Base-by-base conservation (phyloP, 2,329 filamentous ascomycete species). In the Trichoderma sp. region DNA sequence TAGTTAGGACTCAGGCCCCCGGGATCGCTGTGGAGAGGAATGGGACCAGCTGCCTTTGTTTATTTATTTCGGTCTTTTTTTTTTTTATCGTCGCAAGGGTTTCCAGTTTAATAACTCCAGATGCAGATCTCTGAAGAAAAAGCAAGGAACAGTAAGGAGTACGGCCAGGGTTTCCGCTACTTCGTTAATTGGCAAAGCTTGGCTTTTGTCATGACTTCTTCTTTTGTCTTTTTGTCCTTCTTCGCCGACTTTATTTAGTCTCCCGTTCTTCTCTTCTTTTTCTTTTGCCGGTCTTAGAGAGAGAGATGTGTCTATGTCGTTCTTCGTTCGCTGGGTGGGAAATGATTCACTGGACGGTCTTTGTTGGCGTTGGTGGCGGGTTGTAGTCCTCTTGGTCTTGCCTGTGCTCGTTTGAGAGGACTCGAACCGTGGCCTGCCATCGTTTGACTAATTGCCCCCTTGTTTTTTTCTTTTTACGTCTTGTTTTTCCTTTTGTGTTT, bases 101-200 rank as follows among this genome's bases (percentile, higher is more conserved):
- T 69, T 69, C 66, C 47, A 73, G 67, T 61, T 53, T 73, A 73
- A 71, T 71, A 32, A 65, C 62, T 63, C 32, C 61, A 64, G 66
- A 70, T 72, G 47, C 51, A 36, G 64, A 65, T 62, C 15, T 64
- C 36, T 70, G 58, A 62, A 57, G 66, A 61, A 62, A 53, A 53
- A 64, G 66, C 71, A 66, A 72, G 71, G 60, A 70, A 70, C 66
- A 60, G 47, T 70, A 57, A 72, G 65, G 71, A 70, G 71, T 63
- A 63, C 63, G 66, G 64, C 53, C 60, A 60, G 71, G 58, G 47
- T 72, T 68, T 69, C 64, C 58, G 51, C 51, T 71, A 58, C 65
- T 67, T 69, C 65, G 56, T 62, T 68, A 56, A 60, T 51, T 39
- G 61, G 61, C 70, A 66, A 71, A 58, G 60, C 64, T 39, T 34